Conservation (phyloP, 2,329 filamentous ascomycete genomes). For the Colletotrichum sp. region DNA sequence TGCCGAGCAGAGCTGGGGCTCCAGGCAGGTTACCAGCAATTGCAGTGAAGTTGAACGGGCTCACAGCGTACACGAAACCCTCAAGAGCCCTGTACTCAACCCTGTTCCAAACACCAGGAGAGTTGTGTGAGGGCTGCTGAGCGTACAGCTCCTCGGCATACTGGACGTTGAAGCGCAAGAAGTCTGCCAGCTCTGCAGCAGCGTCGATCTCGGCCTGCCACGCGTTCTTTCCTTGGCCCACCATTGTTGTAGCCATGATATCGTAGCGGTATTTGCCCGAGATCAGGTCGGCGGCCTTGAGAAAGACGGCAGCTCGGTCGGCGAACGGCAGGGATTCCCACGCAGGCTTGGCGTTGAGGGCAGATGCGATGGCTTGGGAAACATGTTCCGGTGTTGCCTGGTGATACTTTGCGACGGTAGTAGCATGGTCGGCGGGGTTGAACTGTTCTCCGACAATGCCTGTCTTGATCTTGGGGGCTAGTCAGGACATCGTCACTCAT, state of each 20-base stretch:
- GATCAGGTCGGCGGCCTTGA: conserved; percentile 94
- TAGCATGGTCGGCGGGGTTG: conserved; percentile 82
- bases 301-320: conserved; percentile 90
- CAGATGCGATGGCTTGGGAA: conserved; percentile 78
- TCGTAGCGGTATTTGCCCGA: conserved; percentile 94
- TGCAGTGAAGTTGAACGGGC: conserved; percentile 96
- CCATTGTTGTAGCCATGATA: conserved; percentile 93
- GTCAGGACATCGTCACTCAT: not conserved
- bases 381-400: conserved; percentile 75
- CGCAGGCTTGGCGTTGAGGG: conserved; percentile 81
- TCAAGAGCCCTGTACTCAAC: conserved; percentile 89
- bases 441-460: conserved; percentile 71
- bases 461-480: conserved; percentile 63
- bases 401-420: conserved; percentile 82
- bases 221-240: conserved; percentile 96
- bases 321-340: conserved; percentile 91
- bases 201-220: conserved; percentile 99
- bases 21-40: conserved; percentile 88
- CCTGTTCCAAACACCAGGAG: conserved; percentile 88
- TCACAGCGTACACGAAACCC: conserved; percentile 93
- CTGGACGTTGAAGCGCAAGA: conserved; percentile 92
- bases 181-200: conserved; percentile 90
- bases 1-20: conserved; percentile 86
- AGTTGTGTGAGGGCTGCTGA: conserved; percentile 85
- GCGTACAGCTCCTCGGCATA: conserved; percentile 92